Evolutionary conservation across 2,329 filamentous ascomycete genomes (phyloP), one percentile per base, ranked within the genome.

Genomic region (Magnaporthiopsis rhizophila): DNA sequence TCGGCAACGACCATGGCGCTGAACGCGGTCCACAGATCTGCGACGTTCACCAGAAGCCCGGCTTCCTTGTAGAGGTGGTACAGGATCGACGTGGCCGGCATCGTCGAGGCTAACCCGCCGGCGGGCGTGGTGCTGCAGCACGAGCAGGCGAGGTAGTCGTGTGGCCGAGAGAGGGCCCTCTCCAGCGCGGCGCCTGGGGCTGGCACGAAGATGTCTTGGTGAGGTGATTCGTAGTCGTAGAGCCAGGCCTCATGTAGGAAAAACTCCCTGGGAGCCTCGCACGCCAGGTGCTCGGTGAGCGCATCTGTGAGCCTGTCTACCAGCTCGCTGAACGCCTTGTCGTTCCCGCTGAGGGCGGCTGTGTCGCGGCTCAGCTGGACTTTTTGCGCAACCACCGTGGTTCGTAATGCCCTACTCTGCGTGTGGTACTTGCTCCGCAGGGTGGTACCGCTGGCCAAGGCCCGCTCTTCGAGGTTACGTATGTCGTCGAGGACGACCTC

Each of bases 11-110:
- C 78, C 36, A 90, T 83, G 21, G 84, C 84, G 68, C 84, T 82
- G 74, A 92, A 96, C 3, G 91, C 90, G 15, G 86, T 83, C 89
- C 90, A 93, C 60, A 95, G 74, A 76, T 96, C 91, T 38, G 86
- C 88, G 61, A 89, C 86, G 69, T 95, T 95, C 74, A 95, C 87
- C 65, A 94, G 78, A 11, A 83, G 83, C 0, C 90, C 90, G 0
- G 89, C 88, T 73, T 96, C 91, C 18, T 89, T 80, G 73, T 93
- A 94, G 61, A 95, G 78, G 69, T 90, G 89, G 72, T 94, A 95
- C 32, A 95, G 71, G 38, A 94, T 86, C 1, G 89, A 84, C 6
- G 89, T 89, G 1, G 88, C 81, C 4, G 90, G 91, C 64, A 91
- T 79, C 1, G 84, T 88, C 2, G 86, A 77, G 57, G 81, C 80